Base-by-base conservation (phyloP, 352 stramenopile genomes). In the Pythium pyrilobum region DNA sequence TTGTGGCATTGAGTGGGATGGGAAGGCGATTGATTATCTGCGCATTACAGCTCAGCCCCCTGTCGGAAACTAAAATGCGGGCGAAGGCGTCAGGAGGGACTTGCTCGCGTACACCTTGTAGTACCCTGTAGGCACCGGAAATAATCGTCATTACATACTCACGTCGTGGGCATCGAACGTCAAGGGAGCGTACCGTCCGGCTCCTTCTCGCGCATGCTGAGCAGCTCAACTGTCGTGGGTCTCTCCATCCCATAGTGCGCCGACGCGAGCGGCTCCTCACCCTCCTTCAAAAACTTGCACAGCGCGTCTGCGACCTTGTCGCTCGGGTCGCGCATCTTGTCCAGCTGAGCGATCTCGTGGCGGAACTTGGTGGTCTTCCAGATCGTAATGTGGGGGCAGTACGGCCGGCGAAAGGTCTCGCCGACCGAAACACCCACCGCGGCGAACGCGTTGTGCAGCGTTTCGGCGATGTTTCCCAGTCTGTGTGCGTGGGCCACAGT, bases 301-400 rank as follows among this genome's bases (percentile, higher is more conserved):
- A 49, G 42, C 28, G 23, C 42, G 11, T 27, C 29, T 16, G 18
- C 29, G 28, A 49, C 38, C n/a, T n/a, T n/a, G n/a, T n/a, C n/a
- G 42, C 11, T n/a, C 16, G 15, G 20, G n/a, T 33, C 20, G n/a
- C 42, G 42, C 4, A n/a, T 6, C 16, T 60, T 54, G 38, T 77
- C 71, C 15, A 77, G 49, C 11, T 34, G 43, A 7, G 34, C 54
- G 34, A 74, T 61, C 21, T 69, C 29, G 15, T 61, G n/a, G 12
- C 57, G 65, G 36, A 70, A 51, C 12, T 63, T 67, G 2, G 59
- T 66, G 15, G 55, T 55, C 45, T 78, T 81, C 69, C 72, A 81
- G 24, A 81, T 67, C 10, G 72, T 77, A 49, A 77, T 13, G 54
- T 81, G 72, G 11, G 72, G 63, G 4, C 41, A 56, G 51, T 67